These are phyloP conservation scores for Paecilomyces sp. DNA, from an alignment of 2,329 filamentous ascomycete species.

Conservation along the genomic window DNA sequence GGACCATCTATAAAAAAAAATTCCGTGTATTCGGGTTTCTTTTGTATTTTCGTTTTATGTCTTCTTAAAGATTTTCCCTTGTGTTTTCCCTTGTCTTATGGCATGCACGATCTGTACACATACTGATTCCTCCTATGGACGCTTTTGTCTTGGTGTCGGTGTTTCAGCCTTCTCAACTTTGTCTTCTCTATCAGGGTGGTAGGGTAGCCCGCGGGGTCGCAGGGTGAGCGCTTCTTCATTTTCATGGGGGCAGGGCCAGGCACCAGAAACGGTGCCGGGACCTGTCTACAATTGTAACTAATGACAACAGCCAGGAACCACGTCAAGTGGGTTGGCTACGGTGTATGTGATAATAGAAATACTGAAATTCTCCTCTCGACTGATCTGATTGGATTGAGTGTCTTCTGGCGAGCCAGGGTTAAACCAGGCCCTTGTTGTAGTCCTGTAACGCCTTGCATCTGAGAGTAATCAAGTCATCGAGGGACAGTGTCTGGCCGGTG, in stretches of 20 bases:
- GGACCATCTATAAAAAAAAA: neutral
- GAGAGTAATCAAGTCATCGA: conserved; percentile 7
- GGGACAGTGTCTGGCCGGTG: conserved; percentile 3
- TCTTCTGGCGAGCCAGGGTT: neutral
- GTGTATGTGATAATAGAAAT: conserved; percentile 32
- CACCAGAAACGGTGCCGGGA: conserved; percentile 6
- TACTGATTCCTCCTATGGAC: conserved; percentile 12
- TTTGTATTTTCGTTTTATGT: conserved; percentile 15
- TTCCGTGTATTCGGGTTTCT: conserved; percentile 6
- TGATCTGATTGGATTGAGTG: conserved; percentile 2
- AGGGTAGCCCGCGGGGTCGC: neutral
- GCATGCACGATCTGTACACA: conserved; percentile 31
- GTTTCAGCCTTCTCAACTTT: conserved; percentile 15
- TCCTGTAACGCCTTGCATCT: neutral
- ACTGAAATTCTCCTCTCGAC: conserved; percentile 35
- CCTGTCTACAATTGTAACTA: conserved; percentile 32
- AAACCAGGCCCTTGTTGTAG: neutral
- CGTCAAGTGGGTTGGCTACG: conserved; percentile 22
- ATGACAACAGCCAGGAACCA: conserved; percentile 32
- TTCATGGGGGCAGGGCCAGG: neutral
- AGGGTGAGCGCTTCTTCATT: conserved; percentile 1
- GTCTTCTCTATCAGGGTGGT: conserved; percentile 4
- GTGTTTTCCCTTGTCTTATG: conserved; percentile 15
- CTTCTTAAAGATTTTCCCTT: conserved; percentile 15
- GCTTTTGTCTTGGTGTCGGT: conserved; percentile 22